Conservation (phyloP, 2,329 filamentous ascomycete genomes). For the Cladosporium austrohemisphaericum region DNA sequence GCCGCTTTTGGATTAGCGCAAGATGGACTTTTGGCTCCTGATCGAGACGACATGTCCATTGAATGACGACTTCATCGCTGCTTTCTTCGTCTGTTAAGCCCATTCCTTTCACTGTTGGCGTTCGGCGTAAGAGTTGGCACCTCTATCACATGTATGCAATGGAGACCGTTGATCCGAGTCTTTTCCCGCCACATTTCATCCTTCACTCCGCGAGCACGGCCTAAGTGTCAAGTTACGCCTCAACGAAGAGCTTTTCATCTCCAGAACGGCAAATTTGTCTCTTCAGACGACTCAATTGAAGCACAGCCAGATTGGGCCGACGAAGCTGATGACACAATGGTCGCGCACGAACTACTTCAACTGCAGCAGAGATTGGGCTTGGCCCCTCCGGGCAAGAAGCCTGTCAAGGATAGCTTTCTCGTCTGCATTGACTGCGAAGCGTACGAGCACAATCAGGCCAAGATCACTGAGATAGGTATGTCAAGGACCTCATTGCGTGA, state of each 20-base stretch:
- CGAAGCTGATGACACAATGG: not conserved
- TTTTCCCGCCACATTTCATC: not conserved
- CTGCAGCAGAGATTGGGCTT: constrained; percentile 5
- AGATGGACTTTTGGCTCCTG: no score
- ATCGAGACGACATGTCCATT: no score
- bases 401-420: constrained; percentile 55
- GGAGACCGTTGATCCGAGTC: constrained; percentile 3
- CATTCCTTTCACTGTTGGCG: no score
- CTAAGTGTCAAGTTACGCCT: not conserved
- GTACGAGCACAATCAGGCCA: constrained; percentile 62
- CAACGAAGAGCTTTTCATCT: not conserved
- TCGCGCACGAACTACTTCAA: not conserved
- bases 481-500: constrained; percentile 37
- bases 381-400: not conserved
- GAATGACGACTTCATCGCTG: not conserved
- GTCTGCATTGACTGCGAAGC: constrained; percentile 80
- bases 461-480: constrained; percentile 82
- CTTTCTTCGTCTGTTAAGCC: no score
- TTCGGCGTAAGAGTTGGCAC: not conserved
- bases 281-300: not conserved
- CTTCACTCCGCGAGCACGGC: not conserved
- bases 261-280: not conserved
- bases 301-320: not conserved
- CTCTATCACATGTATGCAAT: not conserved
- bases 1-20: not conserved